Evolutionary conservation across 192 early-diverging fungal genomes (phyloP).

Genomic region (Coemansia reversa): DNA sequence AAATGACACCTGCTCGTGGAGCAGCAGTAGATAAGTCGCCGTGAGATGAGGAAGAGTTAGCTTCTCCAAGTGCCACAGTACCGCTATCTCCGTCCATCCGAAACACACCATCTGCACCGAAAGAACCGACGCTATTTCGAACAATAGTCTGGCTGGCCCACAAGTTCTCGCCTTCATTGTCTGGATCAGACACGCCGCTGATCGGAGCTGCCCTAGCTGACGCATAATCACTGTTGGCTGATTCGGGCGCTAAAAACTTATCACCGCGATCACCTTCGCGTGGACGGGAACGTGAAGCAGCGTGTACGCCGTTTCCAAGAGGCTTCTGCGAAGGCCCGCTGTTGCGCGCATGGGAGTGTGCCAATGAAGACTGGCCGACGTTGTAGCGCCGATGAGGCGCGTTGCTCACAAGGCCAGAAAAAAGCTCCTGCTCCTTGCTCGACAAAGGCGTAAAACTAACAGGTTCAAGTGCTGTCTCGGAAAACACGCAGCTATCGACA

Average conservation of each 20-base stretch:
- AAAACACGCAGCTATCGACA: slow-evolving; percentile 64
- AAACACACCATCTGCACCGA: slow-evolving; percentile 70
- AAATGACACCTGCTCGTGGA: too few relatives aligned
- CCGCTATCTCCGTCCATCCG: slow-evolving; percentile 56
- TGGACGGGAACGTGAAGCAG: background rate
- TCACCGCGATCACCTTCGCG: slow-evolving; percentile 2
- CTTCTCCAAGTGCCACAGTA: slow-evolving; percentile 15
- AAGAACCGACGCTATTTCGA: slow-evolving; percentile 63
- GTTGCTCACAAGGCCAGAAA: slow-evolving; percentile 56
- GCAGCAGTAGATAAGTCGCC: slow-evolving; percentile 3
- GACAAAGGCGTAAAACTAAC: slow-evolving; percentile 59
- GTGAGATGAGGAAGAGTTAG: slow-evolving; percentile 10
- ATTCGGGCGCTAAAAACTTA: background rate
- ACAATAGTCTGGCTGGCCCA: slow-evolving; percentile 59
- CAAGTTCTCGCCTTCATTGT: slow-evolving; percentile 43
- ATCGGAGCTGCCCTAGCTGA: background rate
- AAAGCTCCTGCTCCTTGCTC: slow-evolving; percentile 62
- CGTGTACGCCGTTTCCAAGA: slow-evolving; percentile 14
- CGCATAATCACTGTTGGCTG: slow-evolving; percentile 3
- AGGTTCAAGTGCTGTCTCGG: slow-evolving; percentile 59
- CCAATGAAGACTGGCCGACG: slow-evolving; percentile 16
- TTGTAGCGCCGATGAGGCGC: slow-evolving; percentile 52
- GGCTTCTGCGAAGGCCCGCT: slow-evolving; percentile 13
- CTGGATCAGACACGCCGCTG: slow-evolving; percentile 9
- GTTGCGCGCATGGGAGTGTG: slow-evolving; percentile 26